Base-by-base conservation (phyloP, 768 basidiomycete genomes). In the Boletus rufocinnamomeus region DNA sequence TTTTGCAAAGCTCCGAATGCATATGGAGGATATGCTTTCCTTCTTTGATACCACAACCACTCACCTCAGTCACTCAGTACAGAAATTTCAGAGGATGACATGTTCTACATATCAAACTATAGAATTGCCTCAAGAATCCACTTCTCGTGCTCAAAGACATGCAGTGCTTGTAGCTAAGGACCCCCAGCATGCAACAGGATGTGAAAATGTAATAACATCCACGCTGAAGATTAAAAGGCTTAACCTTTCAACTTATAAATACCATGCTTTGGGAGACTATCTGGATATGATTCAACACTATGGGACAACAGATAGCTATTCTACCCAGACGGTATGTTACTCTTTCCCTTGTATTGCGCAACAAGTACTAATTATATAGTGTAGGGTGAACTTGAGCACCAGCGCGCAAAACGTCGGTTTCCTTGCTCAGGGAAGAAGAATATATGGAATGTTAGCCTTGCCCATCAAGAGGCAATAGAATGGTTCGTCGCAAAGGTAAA, bases 311-410 rank as follows among this genome's bases (percentile, higher is more conserved):
- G 76, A 80, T 30, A 64, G 59, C 0, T 79, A 75, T 56, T 71
- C 75, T 0, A 79, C 76, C 0, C 71, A 76, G 43, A 43, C 52
- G 8, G 41, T 51, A 32, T 17, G 41, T 6, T 21, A 11, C 3
- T 17, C 1, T 30, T n/a, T n/a, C n/a, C n/a, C 1, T 47, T 6
- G 6, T 19, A 10, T 17, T 4, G 1, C 4, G 4, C 2, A 6
- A 10, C 13, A 4, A 34, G 34, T 13, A 25, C 17, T 30, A n/a
- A 21, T 30, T 0, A 2, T 25, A 10, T 1, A 52, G 21, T 0
- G 0, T 16, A 79, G 78, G 74, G 76, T 10, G 77, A 80, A 60
- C 66, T 72, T 0, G 68, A 77, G 44, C 79, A 81, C 50, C 55
- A 66, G 0, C 55, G 41, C 0, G 58, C 74, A 13, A 81, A 82